phyloP scores from a whole-genome alignment of 768 basidiomycete species.

The Obba rivulosa region DNA sequence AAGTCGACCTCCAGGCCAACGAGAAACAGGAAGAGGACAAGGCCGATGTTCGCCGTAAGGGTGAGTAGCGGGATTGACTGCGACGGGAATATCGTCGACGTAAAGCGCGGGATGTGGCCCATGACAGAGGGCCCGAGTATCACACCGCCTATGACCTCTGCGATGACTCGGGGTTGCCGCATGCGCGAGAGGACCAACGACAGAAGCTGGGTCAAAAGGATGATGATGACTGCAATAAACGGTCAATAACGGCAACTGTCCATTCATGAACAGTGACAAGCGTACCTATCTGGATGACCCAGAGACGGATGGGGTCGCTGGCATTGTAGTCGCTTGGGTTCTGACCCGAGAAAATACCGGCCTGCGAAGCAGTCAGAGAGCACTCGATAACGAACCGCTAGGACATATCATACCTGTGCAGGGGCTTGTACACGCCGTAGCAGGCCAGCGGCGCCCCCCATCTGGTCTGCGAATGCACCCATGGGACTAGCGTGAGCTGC shows the following conservation, averaged over 20 bases:
- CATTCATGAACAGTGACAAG: background rate
- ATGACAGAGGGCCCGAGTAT: constrained; percentile 74
- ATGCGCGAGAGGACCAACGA: constrained; percentile 61
- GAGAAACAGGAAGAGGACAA: constrained; percentile 77
- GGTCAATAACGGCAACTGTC: background rate
- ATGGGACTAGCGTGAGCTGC: no score
- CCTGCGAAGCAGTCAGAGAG: constrained; percentile 33
- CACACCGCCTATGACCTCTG: constrained; percentile 89
- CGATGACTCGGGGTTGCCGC: constrained; percentile 88
- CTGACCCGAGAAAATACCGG: constrained; percentile 67
- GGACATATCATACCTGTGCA: constrained; percentile 2
- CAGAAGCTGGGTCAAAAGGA: constrained; percentile 72
- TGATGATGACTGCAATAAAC: constrained; percentile 59
- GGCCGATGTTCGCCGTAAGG: constrained; percentile 71
- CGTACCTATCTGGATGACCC: constrained; percentile 73
- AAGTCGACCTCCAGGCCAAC: constrained; percentile 83
- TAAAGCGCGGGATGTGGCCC: constrained; percentile 76
- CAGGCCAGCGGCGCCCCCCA: constrained; percentile 16
- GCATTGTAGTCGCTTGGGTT: constrained; percentile 63
- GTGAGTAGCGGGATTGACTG: constrained; percentile 52
- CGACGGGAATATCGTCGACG: constrained; percentile 31
- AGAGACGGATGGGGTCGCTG: constrained; percentile 66
- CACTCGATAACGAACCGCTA: background rate
- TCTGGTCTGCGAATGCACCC: constrained; percentile 41
- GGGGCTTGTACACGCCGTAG: constrained; percentile 1